Conservation (phyloP, 495 filamentous ascomycete species). For the Penicillium waksmanii region DNA sequence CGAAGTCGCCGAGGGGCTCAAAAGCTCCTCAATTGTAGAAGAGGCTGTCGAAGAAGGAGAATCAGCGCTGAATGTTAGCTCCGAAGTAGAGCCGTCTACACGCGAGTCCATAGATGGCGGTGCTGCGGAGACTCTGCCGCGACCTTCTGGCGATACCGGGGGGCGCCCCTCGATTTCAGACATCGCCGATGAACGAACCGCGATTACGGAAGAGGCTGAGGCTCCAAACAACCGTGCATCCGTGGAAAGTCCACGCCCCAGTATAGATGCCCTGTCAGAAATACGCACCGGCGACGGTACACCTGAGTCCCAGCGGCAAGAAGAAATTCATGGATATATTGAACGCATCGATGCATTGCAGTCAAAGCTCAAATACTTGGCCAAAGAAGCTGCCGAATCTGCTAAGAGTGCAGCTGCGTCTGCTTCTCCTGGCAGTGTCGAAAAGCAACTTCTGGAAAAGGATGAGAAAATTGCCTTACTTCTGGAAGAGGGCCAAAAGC, state of each 20-base stretch:
- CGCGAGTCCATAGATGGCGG: slow-evolving; percentile 38
- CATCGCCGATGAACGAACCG: slow-evolving; percentile 11
- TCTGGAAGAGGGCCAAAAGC: slow-evolving; percentile 89
- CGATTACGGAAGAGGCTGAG: slow-evolving; percentile 13
- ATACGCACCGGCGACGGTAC: slow-evolving; percentile 49
- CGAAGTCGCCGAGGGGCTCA: slow-evolving; percentile 22
- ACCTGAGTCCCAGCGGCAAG: slow-evolving; percentile 67
- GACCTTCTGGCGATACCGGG: slow-evolving; percentile 22
- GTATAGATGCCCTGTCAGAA: slow-evolving; percentile 24
- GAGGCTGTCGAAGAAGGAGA: slow-evolving; percentile 11
- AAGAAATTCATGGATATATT: slow-evolving; percentile 78
- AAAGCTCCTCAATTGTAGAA: slow-evolving; percentile 17
- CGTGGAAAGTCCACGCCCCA: slow-evolving; percentile 19
- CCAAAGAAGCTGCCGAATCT: slow-evolving; percentile 73
- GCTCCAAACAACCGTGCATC: slow-evolving; percentile 12
- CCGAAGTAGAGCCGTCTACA: slow-evolving; percentile 37
- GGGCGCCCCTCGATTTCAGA: slow-evolving; percentile 13
- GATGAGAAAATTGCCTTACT: slow-evolving; percentile 88
- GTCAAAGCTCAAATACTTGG: slow-evolving; percentile 84
- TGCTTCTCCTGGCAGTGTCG: slow-evolving; percentile 63
- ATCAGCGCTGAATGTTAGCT: slow-evolving; percentile 28
- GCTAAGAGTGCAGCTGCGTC: slow-evolving; percentile 65
- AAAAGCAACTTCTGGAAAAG: slow-evolving; percentile 83
- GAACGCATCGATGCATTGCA: slow-evolving; percentile 93
- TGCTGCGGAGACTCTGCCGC: slow-evolving; percentile 19